phyloP scores from a whole-genome alignment of 306 rosid species.

The Cicer pinnatifidum region DNA sequence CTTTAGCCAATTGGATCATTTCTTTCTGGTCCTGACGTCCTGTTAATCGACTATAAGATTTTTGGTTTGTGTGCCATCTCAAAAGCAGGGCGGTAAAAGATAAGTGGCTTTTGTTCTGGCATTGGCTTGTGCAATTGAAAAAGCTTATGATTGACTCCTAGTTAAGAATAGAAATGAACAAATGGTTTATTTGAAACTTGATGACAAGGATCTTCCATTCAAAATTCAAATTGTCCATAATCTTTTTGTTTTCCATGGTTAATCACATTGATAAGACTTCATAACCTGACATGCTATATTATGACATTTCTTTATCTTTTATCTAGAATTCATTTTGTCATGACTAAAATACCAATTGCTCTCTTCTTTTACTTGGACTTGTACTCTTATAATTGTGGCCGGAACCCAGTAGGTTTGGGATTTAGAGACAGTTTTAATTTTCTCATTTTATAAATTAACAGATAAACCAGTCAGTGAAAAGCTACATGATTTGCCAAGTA shows the following conservation, averaged over 20 bases:
- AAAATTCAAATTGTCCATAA: conserved; percentile 29
- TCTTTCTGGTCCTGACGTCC: conserved; percentile 11
- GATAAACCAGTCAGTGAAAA: conserved; percentile 74
- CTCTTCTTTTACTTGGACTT: conserved; percentile 2
- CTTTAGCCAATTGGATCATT: conserved; percentile 37
- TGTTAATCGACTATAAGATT: conserved; percentile 21
- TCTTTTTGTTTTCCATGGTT: conserved; percentile 36
- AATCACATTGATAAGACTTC: conserved; percentile 36
- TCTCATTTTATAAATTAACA: conserved; percentile 45
- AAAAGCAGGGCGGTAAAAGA: conserved; percentile 31
- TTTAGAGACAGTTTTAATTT: conserved; percentile 31
- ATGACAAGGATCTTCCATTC: conserved; percentile 39
- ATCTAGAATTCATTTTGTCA: background rate
- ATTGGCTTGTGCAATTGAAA: conserved; percentile 28
- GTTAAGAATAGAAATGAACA: conserved; percentile 24
- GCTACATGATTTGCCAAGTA: conserved; percentile 69
- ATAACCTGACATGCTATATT: background rate
- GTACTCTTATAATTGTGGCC: conserved; percentile 20
- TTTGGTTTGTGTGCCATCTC: conserved; percentile 30
- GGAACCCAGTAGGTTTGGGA: conserved; percentile 28
- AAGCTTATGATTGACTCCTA: background rate
- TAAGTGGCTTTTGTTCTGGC: conserved; percentile 34
- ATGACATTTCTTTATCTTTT: conserved; percentile 22
- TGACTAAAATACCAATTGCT: conserved; percentile 30
- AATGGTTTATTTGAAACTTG: conserved; percentile 40